Evolutionary conservation across 345 rosid species (phyloP).

Genomic region (Hibiscus tridactylites): DNA sequence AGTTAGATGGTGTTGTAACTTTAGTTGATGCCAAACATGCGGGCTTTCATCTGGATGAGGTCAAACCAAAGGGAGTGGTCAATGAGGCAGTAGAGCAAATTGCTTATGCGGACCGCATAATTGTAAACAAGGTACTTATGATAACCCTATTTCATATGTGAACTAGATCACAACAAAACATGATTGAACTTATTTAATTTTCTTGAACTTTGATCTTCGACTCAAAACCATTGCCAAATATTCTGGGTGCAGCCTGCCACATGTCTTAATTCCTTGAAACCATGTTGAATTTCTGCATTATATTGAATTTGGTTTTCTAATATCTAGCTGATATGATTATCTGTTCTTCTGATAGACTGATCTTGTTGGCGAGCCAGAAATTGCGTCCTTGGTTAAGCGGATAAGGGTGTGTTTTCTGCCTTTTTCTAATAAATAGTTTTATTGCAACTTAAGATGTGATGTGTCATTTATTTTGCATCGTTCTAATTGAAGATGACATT

Average conservation of each 20-base stretch:
- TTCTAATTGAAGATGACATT: constrained; percentile 10
- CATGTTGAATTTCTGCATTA: neutral
- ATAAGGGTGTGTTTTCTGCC: constrained; percentile 44
- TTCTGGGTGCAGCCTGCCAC: neutral
- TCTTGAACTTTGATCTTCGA: neutral
- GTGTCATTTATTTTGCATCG: neutral
- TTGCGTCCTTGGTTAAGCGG: constrained; percentile 61
- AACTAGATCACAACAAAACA: neutral
- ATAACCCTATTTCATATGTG: neutral
- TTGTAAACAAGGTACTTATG: constrained; percentile 68
- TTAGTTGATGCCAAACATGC: constrained; percentile 95
- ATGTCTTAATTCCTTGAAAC: neutral
- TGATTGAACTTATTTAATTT: neutral
- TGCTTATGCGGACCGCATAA: constrained; percentile 86
- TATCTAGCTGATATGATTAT: constrained; percentile 11
- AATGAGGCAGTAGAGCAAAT: constrained; percentile 96
- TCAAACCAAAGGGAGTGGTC: constrained; percentile 81
- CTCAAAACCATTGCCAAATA: neutral
- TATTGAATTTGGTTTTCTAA: neutral
- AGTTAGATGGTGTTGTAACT: constrained; percentile 92
- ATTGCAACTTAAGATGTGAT: neutral
- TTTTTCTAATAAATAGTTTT: neutral
- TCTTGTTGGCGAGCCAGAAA: constrained; percentile 67
- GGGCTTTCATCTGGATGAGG: constrained; percentile 70
- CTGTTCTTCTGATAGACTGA: constrained; percentile 51